Base-by-base conservation (phyloP, 164 flowering plant species). In the Magnolia changhungtana region DNA sequence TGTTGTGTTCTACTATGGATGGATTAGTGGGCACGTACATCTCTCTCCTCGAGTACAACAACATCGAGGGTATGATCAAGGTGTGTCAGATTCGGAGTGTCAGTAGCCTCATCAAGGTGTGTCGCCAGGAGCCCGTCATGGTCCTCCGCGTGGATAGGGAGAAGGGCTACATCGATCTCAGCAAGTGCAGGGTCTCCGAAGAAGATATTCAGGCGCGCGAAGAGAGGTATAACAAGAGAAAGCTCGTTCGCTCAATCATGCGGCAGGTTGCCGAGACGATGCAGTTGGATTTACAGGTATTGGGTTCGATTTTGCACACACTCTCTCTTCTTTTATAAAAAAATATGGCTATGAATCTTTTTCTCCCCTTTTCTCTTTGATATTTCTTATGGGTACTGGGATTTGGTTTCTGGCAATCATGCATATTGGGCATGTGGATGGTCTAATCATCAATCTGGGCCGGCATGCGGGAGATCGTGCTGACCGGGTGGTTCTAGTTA, bases 61-160 rank as follows among this genome's bases (percentile, higher is more conserved):
- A 93, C 88, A 90, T 93, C 68, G 98, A 95, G 83, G 98, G 96
- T 0, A 93, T 95, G 96, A 95, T 95, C 74, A n/a, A n/a, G n/a
- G n/a, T n/a, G n/a, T n/a, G 98, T 10, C 91, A 97, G 16, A 95
- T 95, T 75, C 92, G 97, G 6, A 90, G 95, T 64, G 90, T 93
- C 51, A 91, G 96, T 75, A 90, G 95, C 68, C 81, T 90, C 52
- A 93, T 95, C 84, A 90, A 87, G 82, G 97, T 95, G 10, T 97
- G 98, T 18, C 89, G 97, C 4, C 89, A 84, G 78, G 97, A 93
- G 85, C 98, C 98, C 21, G 97, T 90, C 24, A 93, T 95, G 96
- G 97, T 95, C 7, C 90, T 95, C 19, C 83, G 98, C 51, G 98
- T 95, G 29, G 96, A 93, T 76, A 90, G 88, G 78, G 97, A 91